Percentiles rank a stretch among this genome's conserved stretches.
These are phyloP conservation scores for Colletotrichum chrysophilum DNA, from an alignment of 2,329 filamentous ascomycete species.

Conservation along the genomic window DNA sequence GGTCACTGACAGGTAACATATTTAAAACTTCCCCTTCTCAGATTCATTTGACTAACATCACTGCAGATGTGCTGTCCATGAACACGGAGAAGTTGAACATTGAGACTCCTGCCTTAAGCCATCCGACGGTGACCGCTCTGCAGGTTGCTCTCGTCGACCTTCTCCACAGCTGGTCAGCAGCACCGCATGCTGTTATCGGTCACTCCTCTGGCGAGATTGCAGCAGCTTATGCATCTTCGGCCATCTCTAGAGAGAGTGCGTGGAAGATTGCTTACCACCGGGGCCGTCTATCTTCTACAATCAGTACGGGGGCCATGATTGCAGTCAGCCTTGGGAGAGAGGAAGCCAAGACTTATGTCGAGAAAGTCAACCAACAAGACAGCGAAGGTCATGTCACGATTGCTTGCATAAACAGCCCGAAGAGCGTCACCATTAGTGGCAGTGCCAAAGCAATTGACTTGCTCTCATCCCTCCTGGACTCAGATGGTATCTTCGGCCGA, in stretches of 20 bases:
- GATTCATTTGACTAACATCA: not conserved
- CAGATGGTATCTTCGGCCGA: conserved; percentile 1
- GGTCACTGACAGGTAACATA: conserved; percentile 25
- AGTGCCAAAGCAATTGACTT: conserved; percentile 26
- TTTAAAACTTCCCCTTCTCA: not conserved
- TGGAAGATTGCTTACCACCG: conserved; percentile 37
- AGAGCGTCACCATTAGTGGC: conserved; percentile 53
- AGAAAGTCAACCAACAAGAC: not conserved
- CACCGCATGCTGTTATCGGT: conserved; percentile 42
- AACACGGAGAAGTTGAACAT: conserved; percentile 23
- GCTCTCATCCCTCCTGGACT: conserved; percentile 26
- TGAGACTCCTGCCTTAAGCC: conserved; percentile 27
- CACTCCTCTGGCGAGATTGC: conserved; percentile 57
- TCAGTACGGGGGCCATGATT: conserved; percentile 54
- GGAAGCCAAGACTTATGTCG: conserved; percentile 37
- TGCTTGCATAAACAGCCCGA: conserved; percentile 56
- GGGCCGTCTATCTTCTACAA: not conserved
- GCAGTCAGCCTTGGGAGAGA: conserved; percentile 54
- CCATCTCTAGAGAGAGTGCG: conserved; percentile 41
- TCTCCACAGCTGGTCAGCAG: conserved; percentile 32
- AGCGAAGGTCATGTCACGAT: conserved; percentile 20
- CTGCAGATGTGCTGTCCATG: not conserved
- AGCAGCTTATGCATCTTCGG: conserved; percentile 53
- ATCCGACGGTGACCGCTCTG: conserved; percentile 34
- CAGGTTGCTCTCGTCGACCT: conserved; percentile 33